phyloP scores from a whole-genome alignment of 2,329 filamentous ascomycete genomes.

The Stagonosporopsis cucurbitacearum region DNA sequence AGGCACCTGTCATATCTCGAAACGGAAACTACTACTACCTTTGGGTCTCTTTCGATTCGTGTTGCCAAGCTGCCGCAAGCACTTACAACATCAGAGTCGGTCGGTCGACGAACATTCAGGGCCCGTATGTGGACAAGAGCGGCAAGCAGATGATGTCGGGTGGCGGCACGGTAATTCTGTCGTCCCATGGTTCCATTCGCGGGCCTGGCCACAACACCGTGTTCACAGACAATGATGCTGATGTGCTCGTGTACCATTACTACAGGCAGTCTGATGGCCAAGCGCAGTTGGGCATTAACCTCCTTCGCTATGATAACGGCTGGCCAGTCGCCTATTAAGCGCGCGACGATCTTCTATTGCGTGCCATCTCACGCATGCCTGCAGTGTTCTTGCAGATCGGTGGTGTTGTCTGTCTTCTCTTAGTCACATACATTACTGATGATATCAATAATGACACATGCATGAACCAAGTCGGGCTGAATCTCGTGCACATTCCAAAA shows the following conservation, averaged over 20 bases:
- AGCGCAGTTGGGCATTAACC: slow-evolving; percentile 58
- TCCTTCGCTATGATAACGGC: slow-evolving; percentile 51
- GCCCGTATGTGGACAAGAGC: slow-evolving; percentile 61
- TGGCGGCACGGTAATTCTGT: slow-evolving; percentile 65
- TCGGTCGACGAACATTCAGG: slow-evolving; percentile 56
- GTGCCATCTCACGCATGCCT: not conserved
- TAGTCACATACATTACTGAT: not conserved
- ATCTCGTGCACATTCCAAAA: too few species aligned
- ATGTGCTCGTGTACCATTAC: slow-evolving; percentile 32
- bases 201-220: slow-evolving; percentile 68
- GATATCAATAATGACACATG: too few species aligned
- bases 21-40: slow-evolving; percentile 65
- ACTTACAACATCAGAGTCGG: slow-evolving; percentile 70
- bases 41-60: slow-evolving; percentile 66
- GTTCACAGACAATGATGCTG: slow-evolving; percentile 54
- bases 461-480: too few species aligned
- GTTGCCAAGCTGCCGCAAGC: slow-evolving; percentile 61
- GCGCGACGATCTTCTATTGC: not conserved
- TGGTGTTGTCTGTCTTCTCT: not conserved
- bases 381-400: not conserved
- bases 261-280: slow-evolving; percentile 51
- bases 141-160: slow-evolving; percentile 59
- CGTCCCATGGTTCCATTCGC: slow-evolving; percentile 64
- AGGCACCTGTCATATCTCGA: slow-evolving; percentile 62
- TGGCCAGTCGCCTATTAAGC: slow-evolving; percentile 47